Percentiles rank a stretch among this genome's conserved stretches.
phyloP scores from a whole-genome alignment of 208 protist species.

The Crithidia expoeki region DNA sequence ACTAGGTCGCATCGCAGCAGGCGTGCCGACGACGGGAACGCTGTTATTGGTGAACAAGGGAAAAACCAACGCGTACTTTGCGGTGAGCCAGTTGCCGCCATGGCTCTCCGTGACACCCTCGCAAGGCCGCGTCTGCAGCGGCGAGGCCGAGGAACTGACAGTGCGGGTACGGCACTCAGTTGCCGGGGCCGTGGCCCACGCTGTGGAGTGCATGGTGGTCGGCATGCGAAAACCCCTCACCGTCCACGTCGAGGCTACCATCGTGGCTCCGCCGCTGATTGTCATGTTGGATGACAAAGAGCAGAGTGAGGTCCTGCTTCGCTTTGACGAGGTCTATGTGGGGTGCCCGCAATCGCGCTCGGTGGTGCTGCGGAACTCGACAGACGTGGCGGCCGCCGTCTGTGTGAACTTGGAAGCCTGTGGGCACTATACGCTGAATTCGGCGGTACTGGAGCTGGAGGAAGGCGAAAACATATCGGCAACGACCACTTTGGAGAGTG shows the following conservation, averaged over 20 bases:
- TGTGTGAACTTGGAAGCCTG: conserved; percentile 70
- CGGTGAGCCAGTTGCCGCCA: conserved; percentile 59
- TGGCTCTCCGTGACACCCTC: conserved; percentile 77
- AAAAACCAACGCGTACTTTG: conserved; percentile 76
- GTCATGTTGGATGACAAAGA: conserved; percentile 49
- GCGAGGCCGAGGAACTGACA: conserved; percentile 72
- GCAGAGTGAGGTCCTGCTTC: conserved; percentile 77
- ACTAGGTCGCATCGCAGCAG: conserved; percentile 78
- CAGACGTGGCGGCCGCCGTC: conserved; percentile 82
- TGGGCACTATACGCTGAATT: conserved; percentile 42
- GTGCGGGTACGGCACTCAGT: conserved; percentile 50
- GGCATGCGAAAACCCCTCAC: conserved; percentile 79
- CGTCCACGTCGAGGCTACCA: conserved; percentile 68
- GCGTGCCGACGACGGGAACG: conserved; percentile 37
- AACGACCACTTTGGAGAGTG: neutral
- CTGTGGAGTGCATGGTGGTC: conserved; percentile 70
- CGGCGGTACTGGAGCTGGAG: conserved; percentile 23
- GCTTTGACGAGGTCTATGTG: conserved; percentile 90
- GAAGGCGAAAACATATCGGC: conserved; percentile 3
- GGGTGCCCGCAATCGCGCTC: conserved; percentile 50
- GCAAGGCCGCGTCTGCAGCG: conserved; percentile 63
- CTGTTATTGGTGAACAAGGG: conserved; percentile 73
- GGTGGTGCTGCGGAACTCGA: conserved; percentile 80
- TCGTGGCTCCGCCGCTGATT: conserved; percentile 66
- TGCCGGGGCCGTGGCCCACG: conserved; percentile 39